Base-by-base conservation (phyloP, 345 rosid genomes). In the Heritiera littoralis region DNA sequence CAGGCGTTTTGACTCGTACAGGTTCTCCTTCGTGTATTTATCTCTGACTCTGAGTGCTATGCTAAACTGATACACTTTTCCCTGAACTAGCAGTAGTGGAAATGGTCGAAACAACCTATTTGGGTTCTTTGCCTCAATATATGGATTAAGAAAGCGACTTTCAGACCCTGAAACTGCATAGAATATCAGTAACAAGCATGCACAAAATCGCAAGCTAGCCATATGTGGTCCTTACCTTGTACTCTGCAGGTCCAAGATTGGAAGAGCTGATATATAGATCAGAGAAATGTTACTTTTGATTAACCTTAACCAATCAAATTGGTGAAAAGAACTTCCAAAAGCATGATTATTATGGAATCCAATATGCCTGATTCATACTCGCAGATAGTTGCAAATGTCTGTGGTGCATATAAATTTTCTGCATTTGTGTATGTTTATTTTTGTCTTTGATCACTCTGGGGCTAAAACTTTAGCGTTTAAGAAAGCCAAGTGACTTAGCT, bases 121-220 rank as follows among this genome's bases (percentile, higher is more conserved):
- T 46, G 35, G 11, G 10, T 45, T 12, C 35, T 6, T 45, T 45
- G 32, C 73, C 3, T n/a, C 54, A 46, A 45, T 45, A 30, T 68
- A 45, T 20, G 17, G 18, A 45, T 20, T 43, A 20, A 45, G 72
- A 68, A 68, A 17, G 2, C 72, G 72, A 23, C 38, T 69, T 20
- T 69, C 56, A 1, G 73, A 46, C 55, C 35, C 0, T 6, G 55
- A 46, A 45, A 23, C 55, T 11, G 73, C 73, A 23, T 38, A n/a
- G 6, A n/a, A 41, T 4, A 84, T 48, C 64, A 81, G 49, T 13
- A 32, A 12, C 58, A 68, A 5, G 48, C 60, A 82, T 18, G 60
- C n/a, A 64, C 55, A 76, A 56, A 67, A 18, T 48, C 79, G 70
- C 9, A 70, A 68, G 65, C 74, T 38, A 59, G 64, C 65, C 84